Evolutionary conservation across 306 rosid species (phyloP).

Genomic region (Gynostemma pentaphyllum): DNA sequence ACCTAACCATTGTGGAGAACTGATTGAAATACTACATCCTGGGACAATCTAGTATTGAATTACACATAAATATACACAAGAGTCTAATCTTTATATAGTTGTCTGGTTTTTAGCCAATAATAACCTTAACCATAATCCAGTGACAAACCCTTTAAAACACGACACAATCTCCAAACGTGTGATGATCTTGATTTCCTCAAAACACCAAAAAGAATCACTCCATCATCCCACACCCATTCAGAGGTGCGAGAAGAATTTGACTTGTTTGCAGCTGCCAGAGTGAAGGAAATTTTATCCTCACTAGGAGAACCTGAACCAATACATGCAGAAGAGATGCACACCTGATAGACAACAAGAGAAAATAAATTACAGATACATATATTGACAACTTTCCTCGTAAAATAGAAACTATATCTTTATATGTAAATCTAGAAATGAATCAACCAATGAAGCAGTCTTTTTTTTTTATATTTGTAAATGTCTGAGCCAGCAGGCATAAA

Average conservation of each 20-base stretch:
- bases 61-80: conserved; percentile 17
- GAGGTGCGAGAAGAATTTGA: conserved; percentile 79
- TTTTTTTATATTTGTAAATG: no score
- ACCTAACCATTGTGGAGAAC: conserved; percentile 48
- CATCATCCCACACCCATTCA: conserved; percentile 90
- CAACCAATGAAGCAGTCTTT: no score
- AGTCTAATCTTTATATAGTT: conserved; percentile 25
- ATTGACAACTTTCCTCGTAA: neutral
- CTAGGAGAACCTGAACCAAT: conserved; percentile 32
- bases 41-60: conserved; percentile 17
- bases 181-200: conserved; percentile 59
- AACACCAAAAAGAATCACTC: conserved; percentile 50
- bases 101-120: conserved; percentile 17
- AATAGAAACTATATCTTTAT: neutral
- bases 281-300: conserved; percentile 49
- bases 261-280: conserved; percentile 87
- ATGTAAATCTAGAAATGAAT: no score
- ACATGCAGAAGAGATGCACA: conserved; percentile 34
- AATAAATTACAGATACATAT: neutral
- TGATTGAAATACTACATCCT: conserved; percentile 30
- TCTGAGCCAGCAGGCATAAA: no score
- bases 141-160: conserved; percentile 74
- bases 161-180: conserved; percentile 91
- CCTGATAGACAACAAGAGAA: conserved; percentile 34
- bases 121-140: conserved; percentile 92